Evolutionary conservation across 352 stramenopile genomes (phyloP), one percentile per base, ranked within the genome.

Genomic region (Globisporangium perplexum): DNA sequence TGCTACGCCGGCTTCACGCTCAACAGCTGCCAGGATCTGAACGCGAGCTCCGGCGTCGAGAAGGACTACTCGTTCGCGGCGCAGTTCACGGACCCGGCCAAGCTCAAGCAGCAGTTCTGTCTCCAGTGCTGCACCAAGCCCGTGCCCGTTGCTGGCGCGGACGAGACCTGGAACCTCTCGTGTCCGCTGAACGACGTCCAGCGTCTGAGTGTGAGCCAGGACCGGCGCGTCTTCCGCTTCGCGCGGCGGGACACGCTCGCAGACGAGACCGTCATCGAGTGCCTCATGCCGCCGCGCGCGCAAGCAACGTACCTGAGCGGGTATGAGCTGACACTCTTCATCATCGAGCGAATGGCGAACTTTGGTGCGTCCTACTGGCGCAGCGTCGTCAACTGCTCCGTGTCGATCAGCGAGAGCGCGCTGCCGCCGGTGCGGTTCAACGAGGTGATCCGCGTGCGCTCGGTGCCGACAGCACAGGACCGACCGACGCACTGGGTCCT

Each of bases 111-210:
- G 39, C 69, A 68, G 12, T 91, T 81, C 33, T 91, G 80, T 35
- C 50, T 91, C 11, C 78, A 91, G 54, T 91, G 80, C 59, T 91
- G 80, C 49, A 79, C 77, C 0, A 83, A 80, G 20, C 80, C 80
- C n/a, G 75, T 83, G n/a, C 71, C 75, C 3, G 38, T 57, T 14
- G 60, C 42, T 23, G 71, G 77, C 35, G 77, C 72, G 10, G 80
- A 91, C 39, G 80, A 91, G 54, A 86, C 78, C 8, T 91, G 80
- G 80, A 85, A 91, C 64, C 60, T 91, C 24, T 72, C 71, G 22
- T 91, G 80, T 49, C 77, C 80, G 3, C 53, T 91, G 7, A 89
- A 86, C 18, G 72, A 75, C 17, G 50, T 87, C 2, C 72, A 91
- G 55, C 67, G 74, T 10, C 66, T 87, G n/a, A 87, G 69, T 38